phyloP scores from a whole-genome alignment of 2,329 filamentous ascomycete genomes.

The Clonostachys solani region DNA sequence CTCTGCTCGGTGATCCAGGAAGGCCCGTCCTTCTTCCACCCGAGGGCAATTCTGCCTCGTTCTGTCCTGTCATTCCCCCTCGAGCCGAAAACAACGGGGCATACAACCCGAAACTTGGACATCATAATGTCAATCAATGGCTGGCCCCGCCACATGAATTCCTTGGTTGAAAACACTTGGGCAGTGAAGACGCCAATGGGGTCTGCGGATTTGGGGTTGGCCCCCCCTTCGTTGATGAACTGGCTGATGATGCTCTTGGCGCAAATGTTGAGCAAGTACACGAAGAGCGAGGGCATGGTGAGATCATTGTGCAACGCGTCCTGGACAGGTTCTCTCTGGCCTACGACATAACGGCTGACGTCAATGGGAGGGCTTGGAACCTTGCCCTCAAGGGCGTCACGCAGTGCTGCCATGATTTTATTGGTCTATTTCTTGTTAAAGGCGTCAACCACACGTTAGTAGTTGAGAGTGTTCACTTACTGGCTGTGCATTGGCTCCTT shows the following conservation, averaged over 20 bases:
- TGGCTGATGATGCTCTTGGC: slow-evolving; percentile 70
- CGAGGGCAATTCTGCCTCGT: slow-evolving; percentile 61
- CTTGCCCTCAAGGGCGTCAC: slow-evolving; percentile 45
- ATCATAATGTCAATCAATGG: slow-evolving; percentile 80
- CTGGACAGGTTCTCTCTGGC: slow-evolving; percentile 35
- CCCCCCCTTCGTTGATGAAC: slow-evolving; percentile 61
- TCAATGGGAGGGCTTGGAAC: slow-evolving; percentile 50
- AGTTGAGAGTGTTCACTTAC: slow-evolving; percentile 18
- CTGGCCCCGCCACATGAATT: slow-evolving; percentile 62
- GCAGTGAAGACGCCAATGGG: slow-evolving; percentile 75
- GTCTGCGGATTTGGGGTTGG: slow-evolving; percentile 64
- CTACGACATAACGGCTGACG: slow-evolving; percentile 47
- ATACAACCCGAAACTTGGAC: slow-evolving; percentile 75
- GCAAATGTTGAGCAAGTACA: slow-evolving; percentile 76
- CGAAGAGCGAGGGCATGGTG: slow-evolving; percentile 57
- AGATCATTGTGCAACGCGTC: slow-evolving; percentile 46
- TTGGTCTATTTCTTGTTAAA: slow-evolving; percentile 20
- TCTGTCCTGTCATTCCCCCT: slow-evolving; percentile 71
- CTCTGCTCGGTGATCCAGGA: slow-evolving; percentile 62
- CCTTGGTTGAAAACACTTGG: slow-evolving; percentile 66
- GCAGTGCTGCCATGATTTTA: slow-evolving; percentile 36
- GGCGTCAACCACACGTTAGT: background rate
- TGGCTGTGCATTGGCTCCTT: slow-evolving; percentile 48
- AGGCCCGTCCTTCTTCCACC: slow-evolving; percentile 64
- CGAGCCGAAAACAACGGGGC: slow-evolving; percentile 83